Conservation (phyloP, 164 flowering plant species). For the Warburgia ugandensis region DNA sequence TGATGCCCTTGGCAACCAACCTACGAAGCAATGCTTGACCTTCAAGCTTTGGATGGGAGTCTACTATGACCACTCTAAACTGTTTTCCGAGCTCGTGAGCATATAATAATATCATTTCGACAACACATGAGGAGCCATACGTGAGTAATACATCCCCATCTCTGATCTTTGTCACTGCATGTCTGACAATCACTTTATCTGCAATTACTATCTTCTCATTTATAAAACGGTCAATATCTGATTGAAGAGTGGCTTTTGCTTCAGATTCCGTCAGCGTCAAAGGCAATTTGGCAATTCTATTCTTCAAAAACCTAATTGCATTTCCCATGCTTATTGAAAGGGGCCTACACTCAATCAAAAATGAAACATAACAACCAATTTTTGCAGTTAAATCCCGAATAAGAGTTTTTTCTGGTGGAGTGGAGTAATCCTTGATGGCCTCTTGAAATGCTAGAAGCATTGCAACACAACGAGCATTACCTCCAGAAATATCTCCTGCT, state of each 20-base stretch:
- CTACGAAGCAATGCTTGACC: slow-evolving; percentile 71
- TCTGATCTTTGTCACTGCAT: slow-evolving; percentile 84
- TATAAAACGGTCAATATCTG: slow-evolving; percentile 71
- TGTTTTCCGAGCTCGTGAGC: slow-evolving; percentile 89
- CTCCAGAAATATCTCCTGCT: slow-evolving; percentile 70
- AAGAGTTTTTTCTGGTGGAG: slow-evolving; percentile 71
- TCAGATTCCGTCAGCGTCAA: slow-evolving; percentile 62
- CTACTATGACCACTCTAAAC: slow-evolving; percentile 81
- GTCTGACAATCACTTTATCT: slow-evolving; percentile 71
- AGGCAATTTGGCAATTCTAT: slow-evolving; percentile 57
- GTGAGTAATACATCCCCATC: slow-evolving; percentile 94
- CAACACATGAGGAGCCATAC: slow-evolving; percentile 70
- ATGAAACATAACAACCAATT: slow-evolving; percentile 69
- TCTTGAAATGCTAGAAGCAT: slow-evolving; percentile 87
- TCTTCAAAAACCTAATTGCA: slow-evolving; percentile 76
- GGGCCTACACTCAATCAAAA: slow-evolving; percentile 74
- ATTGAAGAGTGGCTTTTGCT: slow-evolving; percentile 58
- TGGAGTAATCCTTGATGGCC: slow-evolving; percentile 62
- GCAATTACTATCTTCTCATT: slow-evolving; percentile 81
- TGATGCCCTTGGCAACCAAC: slow-evolving; percentile 65
- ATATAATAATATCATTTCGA: slow-evolving; percentile 69
- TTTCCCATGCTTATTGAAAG: slow-evolving; percentile 96
- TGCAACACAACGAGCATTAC: slow-evolving; percentile 90
- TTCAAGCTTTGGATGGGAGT: slow-evolving; percentile 90
- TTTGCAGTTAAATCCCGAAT: slow-evolving; percentile 73